A percentile compares a stretch with the other conserved stretches of the same genome.
These are phyloP conservation scores for Aspergillus sp. DNA, from an alignment of 2,329 filamentous ascomycete genomes.

Conservation along the genomic window DNA sequence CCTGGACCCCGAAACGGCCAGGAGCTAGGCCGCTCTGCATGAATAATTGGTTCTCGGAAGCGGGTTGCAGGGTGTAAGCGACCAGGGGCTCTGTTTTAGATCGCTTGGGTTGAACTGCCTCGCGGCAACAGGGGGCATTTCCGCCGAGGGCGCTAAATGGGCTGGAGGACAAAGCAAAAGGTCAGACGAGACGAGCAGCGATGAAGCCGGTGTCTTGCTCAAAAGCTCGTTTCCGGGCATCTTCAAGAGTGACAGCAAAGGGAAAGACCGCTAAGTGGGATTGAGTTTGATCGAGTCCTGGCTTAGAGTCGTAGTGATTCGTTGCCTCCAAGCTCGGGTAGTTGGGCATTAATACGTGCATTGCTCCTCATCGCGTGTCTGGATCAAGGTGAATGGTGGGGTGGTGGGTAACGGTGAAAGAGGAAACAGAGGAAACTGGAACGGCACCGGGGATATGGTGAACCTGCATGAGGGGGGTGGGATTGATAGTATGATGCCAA, in stretches of 20 bases:
- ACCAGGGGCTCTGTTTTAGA: conserved; percentile 10
- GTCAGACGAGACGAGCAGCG: conserved; percentile 1
- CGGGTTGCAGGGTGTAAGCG: conserved; percentile 15
- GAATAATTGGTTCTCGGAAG: conserved; percentile 20
- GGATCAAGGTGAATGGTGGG: conserved; percentile 9
- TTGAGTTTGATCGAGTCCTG: conserved; percentile 14
- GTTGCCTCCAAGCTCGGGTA: conserved; percentile 35
- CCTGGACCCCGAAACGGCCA: conserved; percentile 19
- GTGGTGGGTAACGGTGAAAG: not conserved
- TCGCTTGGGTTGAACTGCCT: not conserved
- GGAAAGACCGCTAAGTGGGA: conserved; percentile 13
- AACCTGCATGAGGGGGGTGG: conserved; percentile 21
- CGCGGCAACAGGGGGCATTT: conserved; percentile 1
- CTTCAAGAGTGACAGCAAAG: conserved; percentile 26
- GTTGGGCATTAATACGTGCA: conserved; percentile 46
- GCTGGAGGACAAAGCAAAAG: not conserved
- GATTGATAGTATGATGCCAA: conserved; percentile 16
- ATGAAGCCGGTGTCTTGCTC: not conserved
- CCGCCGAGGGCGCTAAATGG: conserved; percentile 1
- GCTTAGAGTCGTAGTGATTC: conserved; percentile 28
- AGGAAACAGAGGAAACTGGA: not conserved
- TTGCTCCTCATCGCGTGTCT: conserved; percentile 16
- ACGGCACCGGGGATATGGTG: not conserved
- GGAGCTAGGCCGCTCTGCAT: conserved; percentile 32
- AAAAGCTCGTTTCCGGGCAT: not conserved